A percentile compares a stretch with the other conserved stretches of the same genome.
These are phyloP conservation scores for Salix udensis DNA, from an alignment of 345 rosid species.

Conservation along the genomic window DNA sequence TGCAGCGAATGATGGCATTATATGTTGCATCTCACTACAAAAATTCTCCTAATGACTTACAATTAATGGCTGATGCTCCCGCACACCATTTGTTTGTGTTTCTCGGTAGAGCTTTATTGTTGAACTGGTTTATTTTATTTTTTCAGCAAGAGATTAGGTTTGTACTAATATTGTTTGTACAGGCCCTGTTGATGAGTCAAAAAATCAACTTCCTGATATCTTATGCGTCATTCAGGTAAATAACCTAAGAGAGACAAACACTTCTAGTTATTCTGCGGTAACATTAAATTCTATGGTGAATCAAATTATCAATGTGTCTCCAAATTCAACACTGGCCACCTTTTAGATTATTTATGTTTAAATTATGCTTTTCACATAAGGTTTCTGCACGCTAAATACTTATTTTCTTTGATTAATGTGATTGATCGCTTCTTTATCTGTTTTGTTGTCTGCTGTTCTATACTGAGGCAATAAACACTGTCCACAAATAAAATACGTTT, in stretches of 20 bases:
- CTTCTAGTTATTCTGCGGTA: background rate
- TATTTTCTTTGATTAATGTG: background rate
- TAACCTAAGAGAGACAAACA: background rate
- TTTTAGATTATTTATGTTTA: background rate
- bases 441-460: background rate
- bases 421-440: background rate
- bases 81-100: constrained; percentile 95
- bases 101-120: constrained; percentile 52
- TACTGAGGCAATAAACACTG: background rate
- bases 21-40: constrained; percentile 95
- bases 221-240: constrained; percentile 92
- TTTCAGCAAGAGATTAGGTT: constrained; percentile 4
- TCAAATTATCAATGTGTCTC: background rate
- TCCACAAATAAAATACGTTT: background rate
- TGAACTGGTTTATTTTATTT: constrained; percentile 5
- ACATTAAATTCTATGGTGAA: background rate
- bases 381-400: background rate
- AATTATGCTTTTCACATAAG: background rate
- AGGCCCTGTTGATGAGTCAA: constrained; percentile 96
- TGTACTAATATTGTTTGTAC: constrained; percentile 23
- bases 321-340: background rate
- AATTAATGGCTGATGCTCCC: constrained; percentile 97
- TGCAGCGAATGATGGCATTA: constrained; percentile 97
- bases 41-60: constrained; percentile 97
- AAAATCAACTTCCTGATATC: constrained; percentile 82